phyloP scores from a whole-genome alignment of 768 basidiomycete species.

The Lentinula sp. region DNA sequence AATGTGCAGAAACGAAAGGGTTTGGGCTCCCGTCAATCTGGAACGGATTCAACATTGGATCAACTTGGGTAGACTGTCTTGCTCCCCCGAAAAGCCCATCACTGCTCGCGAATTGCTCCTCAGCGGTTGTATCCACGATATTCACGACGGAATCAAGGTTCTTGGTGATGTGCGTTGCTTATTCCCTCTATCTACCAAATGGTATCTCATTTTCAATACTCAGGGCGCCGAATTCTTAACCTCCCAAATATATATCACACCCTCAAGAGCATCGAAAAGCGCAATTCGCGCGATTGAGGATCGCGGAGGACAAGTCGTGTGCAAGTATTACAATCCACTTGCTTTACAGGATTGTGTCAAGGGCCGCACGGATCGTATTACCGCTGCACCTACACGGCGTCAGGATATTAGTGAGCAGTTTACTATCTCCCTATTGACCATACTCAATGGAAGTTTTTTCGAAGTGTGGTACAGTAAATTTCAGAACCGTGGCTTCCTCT shows the following conservation, averaged over 20 bases:
- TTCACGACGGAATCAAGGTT: slow-evolving; percentile 88
- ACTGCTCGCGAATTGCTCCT: slow-evolving; percentile 81
- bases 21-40: slow-evolving; percentile 79
- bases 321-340: slow-evolving; percentile 87
- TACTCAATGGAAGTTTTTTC: background rate
- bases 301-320: slow-evolving; percentile 76
- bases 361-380: slow-evolving; percentile 59
- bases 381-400: slow-evolving; percentile 81
- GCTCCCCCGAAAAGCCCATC: slow-evolving; percentile 76
- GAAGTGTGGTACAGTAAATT: slow-evolving; percentile 75
- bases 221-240: slow-evolving; percentile 66
- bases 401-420: slow-evolving; percentile 69
- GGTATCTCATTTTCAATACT: background rate
- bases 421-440: slow-evolving; percentile 3
- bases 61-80: slow-evolving; percentile 73
- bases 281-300: slow-evolving; percentile 83
- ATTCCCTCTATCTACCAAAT: background rate
- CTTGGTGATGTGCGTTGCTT: slow-evolving; percentile 63
- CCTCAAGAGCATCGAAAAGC: slow-evolving; percentile 80
- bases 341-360: slow-evolving; percentile 77
- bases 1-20: slow-evolving; percentile 58
- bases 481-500: slow-evolving; percentile 71
- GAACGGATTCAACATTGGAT: slow-evolving; percentile 90
- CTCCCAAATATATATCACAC: slow-evolving; percentile 68
- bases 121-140: slow-evolving; percentile 84